These are phyloP conservation scores for Magnusiomyces tetraspermus DNA, from an alignment of 1,139 yeast genomes.

Conservation along the genomic window DNA sequence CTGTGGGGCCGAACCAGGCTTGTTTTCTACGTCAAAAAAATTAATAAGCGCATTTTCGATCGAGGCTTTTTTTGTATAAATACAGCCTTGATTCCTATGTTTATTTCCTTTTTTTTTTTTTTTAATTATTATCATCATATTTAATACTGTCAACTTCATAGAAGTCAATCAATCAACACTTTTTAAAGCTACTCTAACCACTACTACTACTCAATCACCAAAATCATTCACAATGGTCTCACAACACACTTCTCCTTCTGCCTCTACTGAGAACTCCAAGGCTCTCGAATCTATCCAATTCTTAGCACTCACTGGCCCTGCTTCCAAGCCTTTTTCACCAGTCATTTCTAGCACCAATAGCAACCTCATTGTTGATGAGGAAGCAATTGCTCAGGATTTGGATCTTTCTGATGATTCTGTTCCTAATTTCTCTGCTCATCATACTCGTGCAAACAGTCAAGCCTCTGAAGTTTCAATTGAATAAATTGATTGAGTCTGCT, in stretches of 20 bases:
- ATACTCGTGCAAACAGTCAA: constrained; percentile 1
- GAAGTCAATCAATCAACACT: background rate
- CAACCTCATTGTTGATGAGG: background rate
- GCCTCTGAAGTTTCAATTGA: background rate
- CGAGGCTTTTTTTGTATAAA: background rate
- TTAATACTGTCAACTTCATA: background rate
- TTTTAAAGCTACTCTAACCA: background rate
- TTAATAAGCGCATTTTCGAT: background rate
- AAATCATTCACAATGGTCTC: constrained; percentile 1
- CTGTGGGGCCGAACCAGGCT: too few relatives aligned
- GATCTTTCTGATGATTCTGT: background rate
- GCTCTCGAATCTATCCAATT: constrained; percentile 8
- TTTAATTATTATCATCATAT: background rate
- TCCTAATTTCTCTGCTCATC: background rate
- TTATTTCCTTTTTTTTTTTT: background rate
- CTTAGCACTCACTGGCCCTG: constrained; percentile 19
- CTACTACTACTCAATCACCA: background rate
- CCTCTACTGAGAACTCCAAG: background rate
- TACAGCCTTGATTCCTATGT: background rate
- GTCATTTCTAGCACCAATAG: background rate
- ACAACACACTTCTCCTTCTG: background rate
- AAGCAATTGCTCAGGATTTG: background rate
- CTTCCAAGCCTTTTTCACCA: constrained; percentile 18
- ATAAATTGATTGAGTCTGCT: background rate
- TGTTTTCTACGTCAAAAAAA: background rate